Base-by-base conservation (phyloP, 208 protist species). In the Entamoeba histolytica region DNA sequence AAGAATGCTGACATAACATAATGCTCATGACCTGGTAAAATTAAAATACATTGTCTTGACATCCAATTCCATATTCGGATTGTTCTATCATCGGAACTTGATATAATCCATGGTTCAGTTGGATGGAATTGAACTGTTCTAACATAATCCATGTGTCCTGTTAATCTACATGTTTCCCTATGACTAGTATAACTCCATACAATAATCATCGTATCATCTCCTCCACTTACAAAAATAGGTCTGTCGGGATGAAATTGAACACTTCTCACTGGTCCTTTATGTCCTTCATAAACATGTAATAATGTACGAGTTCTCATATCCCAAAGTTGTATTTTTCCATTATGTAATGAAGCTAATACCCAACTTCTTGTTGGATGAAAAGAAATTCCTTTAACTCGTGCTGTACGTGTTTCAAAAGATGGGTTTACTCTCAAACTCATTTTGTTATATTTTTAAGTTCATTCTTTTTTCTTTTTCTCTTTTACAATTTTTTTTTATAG, bases 61-160 rank as follows among this genome's bases (percentile, higher is more conserved):
- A 99, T 97, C 98, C 98, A 99, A 95, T 99, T 99, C 98, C 98
- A 99, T 94, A 99, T 98, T 51, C 98, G 96, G 91, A 99, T 97
- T 39, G 98, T 99, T 94, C 98, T 97, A 96, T 99, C 99, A 95
- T 99, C 99, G 12, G 98, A 99, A 57, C 96, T 96, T 10, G 97
- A 98, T 12, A 99, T 91, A 51, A 99, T 99, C 98, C 98, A 99
- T 23, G 99, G 98, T 93, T 97, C 94, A 49, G 97, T 96, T 28
- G 91, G 55, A 94, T 98, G 97, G 94, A 99, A 99, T 94, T 99
- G 98, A 15, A 98, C 98, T 8, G 97, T 99, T 94, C 99, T 97
- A 91, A 99, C 98, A 95, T 99, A 99, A 96, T 99, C 99, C 87
- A 98, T 95, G 95, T 99, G 98, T 19, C 98, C 98, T 2, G 95